These are phyloP conservation scores for Leishmania martiniquensis DNA, from an alignment of 208 protist genomes.

Conservation along the genomic window DNA sequence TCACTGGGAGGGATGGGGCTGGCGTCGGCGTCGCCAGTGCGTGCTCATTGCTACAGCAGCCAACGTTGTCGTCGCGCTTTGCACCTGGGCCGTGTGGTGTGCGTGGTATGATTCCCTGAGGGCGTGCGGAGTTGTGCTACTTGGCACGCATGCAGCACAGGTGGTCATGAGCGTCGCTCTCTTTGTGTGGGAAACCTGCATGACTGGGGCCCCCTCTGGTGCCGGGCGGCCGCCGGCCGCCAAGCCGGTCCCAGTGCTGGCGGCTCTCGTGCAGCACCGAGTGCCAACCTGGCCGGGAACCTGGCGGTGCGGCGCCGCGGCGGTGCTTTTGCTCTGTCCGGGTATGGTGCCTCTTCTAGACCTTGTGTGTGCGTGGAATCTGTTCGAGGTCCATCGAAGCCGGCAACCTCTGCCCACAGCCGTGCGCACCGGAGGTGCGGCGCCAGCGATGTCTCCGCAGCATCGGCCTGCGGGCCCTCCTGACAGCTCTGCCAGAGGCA, in stretches of 20 bases:
- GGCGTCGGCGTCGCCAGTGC: slow-evolving; percentile 42
- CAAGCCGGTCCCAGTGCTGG: background rate
- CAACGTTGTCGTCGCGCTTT: slow-evolving; percentile 16
- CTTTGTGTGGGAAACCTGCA: slow-evolving; percentile 7
- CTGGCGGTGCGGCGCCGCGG: slow-evolving; percentile 6
- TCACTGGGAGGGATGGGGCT: slow-evolving; percentile 43
- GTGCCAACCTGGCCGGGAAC: slow-evolving; percentile 8
- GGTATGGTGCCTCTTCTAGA: slow-evolving; percentile 27
- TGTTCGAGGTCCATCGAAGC: slow-evolving; percentile 9
- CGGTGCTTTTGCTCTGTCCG: slow-evolving; percentile 16
- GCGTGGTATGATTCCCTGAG: slow-evolving; percentile 11
- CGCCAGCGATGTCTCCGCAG: background rate
- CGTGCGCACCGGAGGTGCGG: background rate
- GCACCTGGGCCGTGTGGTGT: slow-evolving; percentile 24
- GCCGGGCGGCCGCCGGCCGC: background rate
- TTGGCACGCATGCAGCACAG: slow-evolving; percentile 16
- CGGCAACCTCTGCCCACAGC: slow-evolving; percentile 10
- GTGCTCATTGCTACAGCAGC: slow-evolving; percentile 7
- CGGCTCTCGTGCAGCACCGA: slow-evolving; percentile 20
- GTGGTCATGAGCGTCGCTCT: slow-evolving; percentile 5
- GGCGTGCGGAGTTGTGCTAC: slow-evolving; percentile 10
- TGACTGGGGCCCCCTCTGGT: background rate
- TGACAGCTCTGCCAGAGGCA: background rate
- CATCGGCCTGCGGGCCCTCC: background rate
- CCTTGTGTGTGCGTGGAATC: slow-evolving; percentile 19